Base-by-base conservation (phyloP, 73 alveolate genomes). In the Paramecium tetraurelia region DNA sequence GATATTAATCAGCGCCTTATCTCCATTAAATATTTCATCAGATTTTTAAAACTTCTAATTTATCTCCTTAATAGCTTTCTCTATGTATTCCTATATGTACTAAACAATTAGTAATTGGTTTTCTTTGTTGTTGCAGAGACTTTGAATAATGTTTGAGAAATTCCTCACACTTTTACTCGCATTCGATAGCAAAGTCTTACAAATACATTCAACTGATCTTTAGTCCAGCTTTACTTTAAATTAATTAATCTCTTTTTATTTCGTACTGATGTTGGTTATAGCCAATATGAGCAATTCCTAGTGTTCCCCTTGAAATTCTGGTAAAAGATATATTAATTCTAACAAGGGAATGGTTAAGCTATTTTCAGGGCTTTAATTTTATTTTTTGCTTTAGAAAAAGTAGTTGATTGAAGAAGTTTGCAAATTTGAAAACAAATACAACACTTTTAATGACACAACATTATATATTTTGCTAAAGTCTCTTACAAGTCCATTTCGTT, bases 141-240 rank as follows among this genome's bases (percentile, higher is more conserved):
- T 72, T 40, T 29, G n/a, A 21, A 72, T 40, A 18, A 72, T 72
- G 18, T 36, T 31, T 72, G 63, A 72, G 40, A 72, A 72, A 21
- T 31, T 20, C 59, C 18, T 72, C 2, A 31, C 27, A 72, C 33
- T 72, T 36, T 72, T 72, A 18, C 31, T 72, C 29, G 4, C 40
- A 22, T 33, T 72, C 20, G 8, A 72, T 38, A 72, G 5, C 2
- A 72, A 38, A 9, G 31, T 33, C 31, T 72, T 72, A 27, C 86
- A 72, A 72, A 72, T 72, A 36, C 86, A 35, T 72, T 72, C 86
- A 35, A 72, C 59, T n/a, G 59, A 72, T 27, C 38, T 35, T n/a
- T 11, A 10, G 27, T 72, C 86, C 5, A 72, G 27, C 2, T 40
- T 31, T 18, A 36, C 86, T 16, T 35, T 43, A n/a, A 33, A 40